Base-by-base conservation (phyloP, 805 yeast species). In the Barnettozyma californica region DNA sequence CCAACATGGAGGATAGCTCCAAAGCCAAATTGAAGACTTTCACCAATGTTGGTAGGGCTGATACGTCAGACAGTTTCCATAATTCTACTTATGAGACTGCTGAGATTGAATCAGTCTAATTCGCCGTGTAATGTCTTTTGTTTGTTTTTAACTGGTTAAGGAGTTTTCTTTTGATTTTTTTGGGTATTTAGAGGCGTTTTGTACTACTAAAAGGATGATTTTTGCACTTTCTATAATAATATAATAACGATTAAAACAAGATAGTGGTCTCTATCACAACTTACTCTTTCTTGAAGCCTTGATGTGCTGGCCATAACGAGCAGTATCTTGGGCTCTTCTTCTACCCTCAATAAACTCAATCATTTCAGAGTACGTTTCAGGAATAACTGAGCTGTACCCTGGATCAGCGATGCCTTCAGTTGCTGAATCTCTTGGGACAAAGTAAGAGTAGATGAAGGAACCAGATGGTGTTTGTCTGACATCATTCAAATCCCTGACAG, bases 281-380 rank as follows among this genome's bases (percentile, higher is more conserved):
- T 40, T 40, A 13, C 33, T 40, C 26, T 37, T 48, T 46, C 31
- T 43, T 48, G 75, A 54, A 13, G 41, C 41, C 18, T 38, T 38
- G 41, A 38, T 38, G 53, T 74, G 78, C 46, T 66, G 68, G 14
- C 74, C 87, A 63, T 80, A 85, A 43, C 74, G 70, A 26, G 94
- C 91, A 19, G 95, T 87, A 44, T 84, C 95, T 48, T 74, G 75
- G 4, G 96, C 95, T 67, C 95, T 81, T 71, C 97, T 84, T 68
- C 95, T 81, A 25, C 95, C 97, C 60, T 86, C 91, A 16, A 91
- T 76, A 62, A 85, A 91, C 56, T 81, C 85, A 82, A 91, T 89
- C 95, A 90, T 91, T 66, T 91, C 97, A 25, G 83, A 77, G 62
- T 91, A 91, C 1, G 95, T 80, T 63, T 86, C 86, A 4, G 97